Evolutionary conservation across 805 yeast genomes (phyloP), one percentile per base, ranked within the genome.

Genomic region (Schwanniomyces vanrijiae): DNA sequence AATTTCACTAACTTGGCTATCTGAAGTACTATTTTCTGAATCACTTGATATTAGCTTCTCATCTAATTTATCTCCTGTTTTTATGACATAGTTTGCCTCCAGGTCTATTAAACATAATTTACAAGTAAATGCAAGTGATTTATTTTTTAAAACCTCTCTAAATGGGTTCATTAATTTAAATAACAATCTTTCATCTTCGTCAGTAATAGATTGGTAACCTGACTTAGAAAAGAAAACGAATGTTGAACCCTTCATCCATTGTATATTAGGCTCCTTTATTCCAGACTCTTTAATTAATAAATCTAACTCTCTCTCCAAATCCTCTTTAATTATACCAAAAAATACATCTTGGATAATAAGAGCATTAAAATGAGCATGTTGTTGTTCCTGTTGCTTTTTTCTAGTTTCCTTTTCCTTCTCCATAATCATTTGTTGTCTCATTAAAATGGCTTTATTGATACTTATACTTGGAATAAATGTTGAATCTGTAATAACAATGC

Each of bases 271-370:
- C 7, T 62, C 60, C 7, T 49, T 52, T 2, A 64, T 39, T 3
- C 47, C 60, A 35, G 47, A 50, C 8, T 50, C 48, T 10, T 63
- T 62, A 18, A 65, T 55, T 8, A 61, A 40, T 2, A 52, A 52
- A 11, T 24, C 40, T 14, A 76, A 59, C 8, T 62, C 57, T 0
- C 48, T 55, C 41, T 71, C 76, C 9, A 83, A 52, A 16, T 74
- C 77, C 7, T 73, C 75, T 43, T 64, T 66, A 0, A 82, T 75
- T 1, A 78, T 70, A 0, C 88, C 88, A 42, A 76, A 68, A 33
- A 78, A 76, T 2, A 81, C 69, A 45, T 80, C 83, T 29, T 68
- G 67, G 10, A 86, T 73, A 13, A 78, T 55, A 43, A 86, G 68
- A 1, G 86, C 82, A 61, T 85, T 85, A 63, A 60, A 79, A 37